Evolutionary conservation across 371 early-diverging fungal species (phyloP), one percentile per base, ranked within the genome.

Genomic region (Syncephalastrum contaminatum): DNA sequence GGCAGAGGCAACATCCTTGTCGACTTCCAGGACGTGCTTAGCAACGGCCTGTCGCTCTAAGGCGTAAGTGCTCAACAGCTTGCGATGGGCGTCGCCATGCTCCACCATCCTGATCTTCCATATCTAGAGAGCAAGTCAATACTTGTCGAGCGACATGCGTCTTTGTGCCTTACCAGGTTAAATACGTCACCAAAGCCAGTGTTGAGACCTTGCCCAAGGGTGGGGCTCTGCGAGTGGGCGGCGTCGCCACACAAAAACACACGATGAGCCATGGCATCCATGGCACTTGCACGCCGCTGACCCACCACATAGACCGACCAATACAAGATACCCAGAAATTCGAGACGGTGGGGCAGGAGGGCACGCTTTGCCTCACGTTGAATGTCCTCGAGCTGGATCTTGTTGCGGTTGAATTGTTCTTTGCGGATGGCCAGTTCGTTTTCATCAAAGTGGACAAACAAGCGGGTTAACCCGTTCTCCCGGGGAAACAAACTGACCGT

Each of bases 301-400:
- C 77, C 77, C 5, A 76, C 77, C 2, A 76, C 71, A 53, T 76
- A 76, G 1, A 71, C 67, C 14, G 77, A 67, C 77, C 77, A 76
- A 30, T 70, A 76, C 12, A 76, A 40, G 40, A 71, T 69, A 51
- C 77, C 77, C 51, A 76, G 51, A 30, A 76, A 73, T n/a, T 76
- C 77, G 15, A 76, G 66, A 51, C 77, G 68, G 41, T 70, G 58
- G 19, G 77, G 77, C 8, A 76, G 39, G 1, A 76, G 39, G 0
- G 72, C 77, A 12, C 77, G 66, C 45, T 76, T 76, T 7, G 77
- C 73, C 56, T 76, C 77, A 27, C 69, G 60, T 30, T 73, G 73
- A 39, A 76, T 76, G 54, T 76, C 77, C 42, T 76, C 77, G 13
- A 76, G 48, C 46, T 73, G 73, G 46, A 76, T 72, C 55, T 70